Base-by-base conservation (phyloP, 108 stramenopile species). In the Fragilaria radians region DNA sequence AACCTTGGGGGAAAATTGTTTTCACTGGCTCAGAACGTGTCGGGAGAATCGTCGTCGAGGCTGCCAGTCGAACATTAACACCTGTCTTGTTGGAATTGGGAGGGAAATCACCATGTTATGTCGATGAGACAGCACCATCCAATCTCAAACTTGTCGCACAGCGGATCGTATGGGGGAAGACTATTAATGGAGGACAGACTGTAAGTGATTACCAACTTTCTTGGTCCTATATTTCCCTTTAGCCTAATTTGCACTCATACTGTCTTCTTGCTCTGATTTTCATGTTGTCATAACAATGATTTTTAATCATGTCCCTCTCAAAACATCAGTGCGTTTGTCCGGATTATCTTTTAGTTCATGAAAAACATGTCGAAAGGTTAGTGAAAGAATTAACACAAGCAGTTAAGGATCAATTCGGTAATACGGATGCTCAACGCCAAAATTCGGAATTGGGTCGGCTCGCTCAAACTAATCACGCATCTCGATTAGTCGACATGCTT, bases 11-110 rank as follows among this genome's bases (percentile, higher is more conserved):
- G 59, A 70, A 62, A 34, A 80, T 97, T 32, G 70, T 90, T 55
- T 97, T 89, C 65, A 97, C 96, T n/a, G 96, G 96, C 23, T 78
- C 76, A 24, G 70, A 66, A 0, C 54, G 54, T 1, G 81, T 83
- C 17, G 84, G 82, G 33, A 48, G n/a, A n/a, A 91, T 96, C 23
- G 80, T 97, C 18, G 71, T 75, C 29, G 46, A 48, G 33, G 85
- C 88, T 1, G 85, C 91, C 2, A 93, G 94, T 11, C 73, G 78
- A 66, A 83, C 91, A 27, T 54, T 97, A 56, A 93, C 95, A 1
- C 96, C 96, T 23, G 72, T 70, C 17, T 32, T 89, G 0, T 65
- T 97, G 29, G 96, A 97, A 70, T 74, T 95, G 18, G 96, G 96
- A 17, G 96, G 96, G 14, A 95, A 97, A 76, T 71, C 65, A 31